Evolutionary conservation across 1,284 basidiomycete genomes (phyloP).

Genomic region (Cryptococcus sp.): DNA sequence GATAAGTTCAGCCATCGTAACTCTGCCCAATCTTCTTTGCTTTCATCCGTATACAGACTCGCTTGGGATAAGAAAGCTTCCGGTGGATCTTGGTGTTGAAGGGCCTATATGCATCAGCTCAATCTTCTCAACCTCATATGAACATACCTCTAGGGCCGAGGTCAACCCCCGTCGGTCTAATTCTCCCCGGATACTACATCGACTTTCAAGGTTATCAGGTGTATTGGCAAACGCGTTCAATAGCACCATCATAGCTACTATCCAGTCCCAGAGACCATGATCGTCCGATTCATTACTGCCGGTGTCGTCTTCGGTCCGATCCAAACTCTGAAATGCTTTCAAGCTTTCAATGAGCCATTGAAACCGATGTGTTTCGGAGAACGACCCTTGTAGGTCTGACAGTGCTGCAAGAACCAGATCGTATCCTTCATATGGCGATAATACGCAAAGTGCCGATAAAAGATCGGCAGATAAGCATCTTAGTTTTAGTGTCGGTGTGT

Average conservation of each 20-base stretch:
- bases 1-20: conserved; percentile 54
- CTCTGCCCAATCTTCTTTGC: conserved; percentile 82
- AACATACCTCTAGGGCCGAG: conserved; percentile 71
- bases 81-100: conserved; percentile 71
- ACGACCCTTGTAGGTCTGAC: conserved; percentile 70
- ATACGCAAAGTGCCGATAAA: conserved; percentile 73
- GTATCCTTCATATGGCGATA: conserved; percentile 68
- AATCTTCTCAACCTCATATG: too few relatives aligned
- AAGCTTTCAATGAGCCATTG: conserved; percentile 66
- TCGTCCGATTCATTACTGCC: conserved; percentile 50
- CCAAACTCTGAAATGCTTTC: conserved; percentile 36
- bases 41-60: conserved; percentile 77
- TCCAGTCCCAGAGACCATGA: conserved; percentile 71
- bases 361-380: conserved; percentile 72
- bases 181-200: conserved; percentile 73
- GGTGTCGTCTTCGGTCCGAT: not conserved
- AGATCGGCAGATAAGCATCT: conserved; percentile 70
- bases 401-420: conserved; percentile 68
- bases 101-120: conserved; percentile 50
- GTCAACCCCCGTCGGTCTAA: conserved; percentile 73
- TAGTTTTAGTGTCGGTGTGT: conserved; percentile 61
- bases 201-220: conserved; percentile 70
- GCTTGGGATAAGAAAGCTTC: conserved; percentile 68
- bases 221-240: conserved; percentile 75
- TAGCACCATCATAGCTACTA: conserved; percentile 68